Conservation (phyloP, 306 rosid species). For the Cicer arietinum region DNA sequence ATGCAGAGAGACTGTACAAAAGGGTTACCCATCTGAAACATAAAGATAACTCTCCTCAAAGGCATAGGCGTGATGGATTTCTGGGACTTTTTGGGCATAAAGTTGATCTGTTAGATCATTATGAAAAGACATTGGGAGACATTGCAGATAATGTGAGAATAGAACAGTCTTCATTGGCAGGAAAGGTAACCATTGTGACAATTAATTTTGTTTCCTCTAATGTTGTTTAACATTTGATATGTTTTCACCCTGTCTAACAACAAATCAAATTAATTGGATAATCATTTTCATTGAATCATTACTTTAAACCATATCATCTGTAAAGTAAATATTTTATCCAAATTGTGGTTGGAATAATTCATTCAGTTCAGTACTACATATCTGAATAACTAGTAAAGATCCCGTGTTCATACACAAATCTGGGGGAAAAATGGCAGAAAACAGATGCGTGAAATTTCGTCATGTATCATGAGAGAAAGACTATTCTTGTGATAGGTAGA, state of each 20-base stretch:
- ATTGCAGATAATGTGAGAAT: conserved; percentile 64
- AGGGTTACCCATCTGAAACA: conserved; percentile 54
- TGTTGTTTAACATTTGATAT: conserved; percentile 5
- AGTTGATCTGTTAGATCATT: conserved; percentile 58
- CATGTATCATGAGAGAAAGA: too few species aligned
- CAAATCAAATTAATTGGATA: conserved; percentile 22
- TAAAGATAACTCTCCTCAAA: conserved; percentile 45
- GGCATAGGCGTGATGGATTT: conserved; percentile 60
- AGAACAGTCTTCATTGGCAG: conserved; percentile 63
- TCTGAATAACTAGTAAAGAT: too few species aligned
- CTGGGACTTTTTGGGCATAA: conserved; percentile 66
- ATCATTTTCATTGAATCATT: conserved; percentile 13
- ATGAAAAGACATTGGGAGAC: conserved; percentile 64
- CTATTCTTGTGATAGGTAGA: too few species aligned
- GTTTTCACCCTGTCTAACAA: conserved; percentile 11
- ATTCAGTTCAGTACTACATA: too few species aligned
- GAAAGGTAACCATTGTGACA: conserved; percentile 57
- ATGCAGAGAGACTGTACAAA: conserved; percentile 67
- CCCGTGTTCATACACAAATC: too few species aligned
- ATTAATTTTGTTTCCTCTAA: conserved; percentile 15
- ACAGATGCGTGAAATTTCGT: too few species aligned
- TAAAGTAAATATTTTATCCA: too few species aligned
- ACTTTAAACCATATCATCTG: not conserved
- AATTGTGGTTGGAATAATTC: too few species aligned
- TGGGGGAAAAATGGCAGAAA: too few species aligned